These are phyloP conservation scores for Albophoma yamanashiensis DNA, from an alignment of 2,329 filamentous ascomycete species.

Conservation along the genomic window DNA sequence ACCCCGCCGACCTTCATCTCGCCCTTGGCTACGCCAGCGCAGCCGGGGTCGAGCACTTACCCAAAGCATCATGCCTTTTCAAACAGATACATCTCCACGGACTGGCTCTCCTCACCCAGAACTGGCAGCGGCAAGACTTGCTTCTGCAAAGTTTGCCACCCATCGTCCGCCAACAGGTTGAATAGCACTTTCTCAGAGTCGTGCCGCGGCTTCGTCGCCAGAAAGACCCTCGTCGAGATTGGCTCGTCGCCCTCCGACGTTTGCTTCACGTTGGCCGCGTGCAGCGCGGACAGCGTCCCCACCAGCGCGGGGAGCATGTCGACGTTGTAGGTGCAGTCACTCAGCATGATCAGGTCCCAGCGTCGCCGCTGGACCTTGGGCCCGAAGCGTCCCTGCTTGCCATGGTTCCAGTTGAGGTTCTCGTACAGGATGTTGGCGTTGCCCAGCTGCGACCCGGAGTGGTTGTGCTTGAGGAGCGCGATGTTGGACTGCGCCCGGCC, in stretches of 20 bases:
- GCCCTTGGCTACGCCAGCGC: background rate
- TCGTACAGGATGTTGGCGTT: conserved; percentile 32
- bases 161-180: conserved; percentile 30
- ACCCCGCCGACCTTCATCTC: background rate
- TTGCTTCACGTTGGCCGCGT: conserved; percentile 21
- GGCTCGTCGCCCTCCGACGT: conserved; percentile 6
- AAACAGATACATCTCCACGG: conserved; percentile 43
- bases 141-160: conserved; percentile 33
- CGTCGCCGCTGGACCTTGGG: conserved; percentile 20
- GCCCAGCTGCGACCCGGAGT: conserved; percentile 3
- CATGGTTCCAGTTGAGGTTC: conserved; percentile 47
- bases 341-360: conserved; percentile 46
- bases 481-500: conserved; percentile 39
- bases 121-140: conserved; percentile 34
- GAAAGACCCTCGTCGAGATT: conserved; percentile 31
- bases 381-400: conserved; percentile 32
- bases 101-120: conserved; percentile 30
- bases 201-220: conserved; percentile 47
- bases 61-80: conserved; percentile 16
- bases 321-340: conserved; percentile 52
- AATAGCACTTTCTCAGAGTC: conserved; percentile 40
- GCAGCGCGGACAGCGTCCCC: conserved; percentile 39
- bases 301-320: conserved; percentile 44
- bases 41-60: background rate
- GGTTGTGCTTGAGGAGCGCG: conserved; percentile 10